These are phyloP conservation scores for Didymella exigua DNA, from an alignment of 2,329 filamentous ascomycete genomes.

Conservation along the genomic window DNA sequence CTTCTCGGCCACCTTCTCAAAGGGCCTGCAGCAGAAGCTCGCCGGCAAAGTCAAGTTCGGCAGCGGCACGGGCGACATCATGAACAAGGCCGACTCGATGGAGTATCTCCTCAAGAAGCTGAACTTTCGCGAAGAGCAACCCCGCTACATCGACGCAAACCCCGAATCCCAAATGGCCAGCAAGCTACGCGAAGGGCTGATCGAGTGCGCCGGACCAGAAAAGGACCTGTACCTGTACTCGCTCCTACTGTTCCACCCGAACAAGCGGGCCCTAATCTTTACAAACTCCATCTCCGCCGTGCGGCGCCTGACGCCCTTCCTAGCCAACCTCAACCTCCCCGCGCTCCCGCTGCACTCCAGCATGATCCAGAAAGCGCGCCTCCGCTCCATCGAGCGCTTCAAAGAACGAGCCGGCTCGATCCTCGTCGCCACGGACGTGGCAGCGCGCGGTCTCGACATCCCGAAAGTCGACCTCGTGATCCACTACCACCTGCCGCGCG, in stretches of 20 bases:
- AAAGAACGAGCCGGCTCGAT: constrained; percentile 69
- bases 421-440: constrained; percentile 90
- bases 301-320: constrained; percentile 79
- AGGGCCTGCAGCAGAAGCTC: constrained; percentile 87
- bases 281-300: constrained; percentile 96
- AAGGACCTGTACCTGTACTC: constrained; percentile 97
- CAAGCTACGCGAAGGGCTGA: constrained; percentile 82
- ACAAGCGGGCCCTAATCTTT: constrained; percentile 84
- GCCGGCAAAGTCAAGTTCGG: constrained; percentile 70
- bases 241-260: constrained; percentile 80
- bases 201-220: constrained; percentile 91
- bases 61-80: constrained; percentile 60
- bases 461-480: constrained; percentile 85
- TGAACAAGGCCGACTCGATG: constrained; percentile 80
- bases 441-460: constrained; percentile 92
- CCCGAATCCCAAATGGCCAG: constrained; percentile 87
- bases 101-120: constrained; percentile 90
- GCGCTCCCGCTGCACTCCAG: constrained; percentile 84
- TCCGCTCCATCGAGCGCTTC: constrained; percentile 92
- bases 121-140: constrained; percentile 81
- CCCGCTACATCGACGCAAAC: constrained; percentile 91
- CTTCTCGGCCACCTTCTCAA: constrained; percentile 96
- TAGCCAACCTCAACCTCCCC: constrained; percentile 80
- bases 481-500: constrained; percentile 92
- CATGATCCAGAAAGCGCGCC: constrained; percentile 93